Percentiles rank a stretch among this genome's conserved stretches.
Evolutionary conservation across 78 protist genomes (phyloP).

Genomic region (Dictyostelium purpureum): DNA sequence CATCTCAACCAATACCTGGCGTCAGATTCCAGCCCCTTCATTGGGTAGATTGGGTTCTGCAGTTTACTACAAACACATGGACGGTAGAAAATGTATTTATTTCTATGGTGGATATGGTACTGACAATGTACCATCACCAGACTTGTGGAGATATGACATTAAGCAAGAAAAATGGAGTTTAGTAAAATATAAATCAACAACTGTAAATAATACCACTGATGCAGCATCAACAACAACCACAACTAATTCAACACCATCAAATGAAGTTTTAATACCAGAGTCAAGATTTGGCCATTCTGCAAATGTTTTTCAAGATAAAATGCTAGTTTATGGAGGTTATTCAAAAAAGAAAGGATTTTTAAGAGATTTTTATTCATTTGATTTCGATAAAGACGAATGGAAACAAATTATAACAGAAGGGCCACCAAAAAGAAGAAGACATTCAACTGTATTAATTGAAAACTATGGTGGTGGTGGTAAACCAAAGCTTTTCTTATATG

Average conservation of each 20-base stretch:
- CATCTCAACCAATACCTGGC: slow-evolving; percentile 11
- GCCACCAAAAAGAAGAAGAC: slow-evolving; percentile 55
- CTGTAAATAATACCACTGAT: neutral
- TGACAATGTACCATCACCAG: neutral
- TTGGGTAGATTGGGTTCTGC: slow-evolving; percentile 62
- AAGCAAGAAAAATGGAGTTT: slow-evolving; percentile 1
- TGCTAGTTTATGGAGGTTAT: slow-evolving; percentile 66
- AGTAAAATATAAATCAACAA: neutral
- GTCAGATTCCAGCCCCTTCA: neutral
- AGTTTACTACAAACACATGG: neutral
- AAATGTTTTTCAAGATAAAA: slow-evolving; percentile 45
- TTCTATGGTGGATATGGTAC: slow-evolving; percentile 55
- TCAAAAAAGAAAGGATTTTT: slow-evolving; percentile 38
- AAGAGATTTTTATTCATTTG: slow-evolving; percentile 54
- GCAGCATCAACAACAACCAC: neutral
- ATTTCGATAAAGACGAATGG: slow-evolving; percentile 45
- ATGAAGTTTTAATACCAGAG: neutral
- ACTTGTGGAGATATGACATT: slow-evolving; percentile 5
- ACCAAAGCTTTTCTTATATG: slow-evolving; percentile 17
- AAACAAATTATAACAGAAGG: slow-evolving; percentile 12
- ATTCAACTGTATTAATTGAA: slow-evolving; percentile 1
- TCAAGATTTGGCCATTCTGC: slow-evolving; percentile 32
- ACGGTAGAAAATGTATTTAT: slow-evolving; percentile 22
- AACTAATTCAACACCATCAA: neutral
- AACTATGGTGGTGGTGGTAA: neutral